These are phyloP conservation scores for Jamesozyma lodderae DNA, from an alignment of 805 yeast species.

Conservation along the genomic window DNA sequence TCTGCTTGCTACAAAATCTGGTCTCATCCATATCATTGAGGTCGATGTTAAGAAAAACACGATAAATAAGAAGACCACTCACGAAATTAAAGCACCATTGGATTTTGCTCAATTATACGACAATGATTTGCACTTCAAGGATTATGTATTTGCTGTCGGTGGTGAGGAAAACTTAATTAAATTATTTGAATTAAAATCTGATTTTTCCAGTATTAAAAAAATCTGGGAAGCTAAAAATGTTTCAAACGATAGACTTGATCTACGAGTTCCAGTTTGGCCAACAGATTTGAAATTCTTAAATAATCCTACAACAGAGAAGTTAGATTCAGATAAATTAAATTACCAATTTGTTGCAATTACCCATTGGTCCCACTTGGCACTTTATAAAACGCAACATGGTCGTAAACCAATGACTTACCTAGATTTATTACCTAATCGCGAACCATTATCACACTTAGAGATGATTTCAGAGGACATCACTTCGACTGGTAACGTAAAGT, in stretches of 20 bases:
- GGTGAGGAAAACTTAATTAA: slow-evolving; percentile 62
- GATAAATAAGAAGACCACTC: slow-evolving; percentile 10
- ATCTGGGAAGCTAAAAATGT: slow-evolving; percentile 75
- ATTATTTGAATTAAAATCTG: slow-evolving; percentile 19
- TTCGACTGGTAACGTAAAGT: slow-evolving; percentile 16
- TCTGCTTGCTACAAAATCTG: slow-evolving; percentile 31
- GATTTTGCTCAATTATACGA: slow-evolving; percentile 38
- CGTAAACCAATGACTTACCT: slow-evolving; percentile 49
- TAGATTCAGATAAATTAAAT: slow-evolving; percentile 25
- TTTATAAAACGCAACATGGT: slow-evolving; percentile 60
- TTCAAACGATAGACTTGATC: slow-evolving; percentile 65
- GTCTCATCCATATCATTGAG: slow-evolving; percentile 27
- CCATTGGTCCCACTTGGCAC: slow-evolving; percentile 45
- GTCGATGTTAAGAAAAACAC: slow-evolving; percentile 11
- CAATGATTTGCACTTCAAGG: slow-evolving; percentile 28
- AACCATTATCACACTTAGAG: slow-evolving; percentile 19
- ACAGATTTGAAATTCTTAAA: slow-evolving; percentile 41
- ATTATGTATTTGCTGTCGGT: slow-evolving; percentile 58
- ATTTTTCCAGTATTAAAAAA: slow-evolving; percentile 23
- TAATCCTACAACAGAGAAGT: slow-evolving; percentile 29
- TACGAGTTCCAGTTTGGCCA: slow-evolving; percentile 75
- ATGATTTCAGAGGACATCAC: slow-evolving; percentile 11
- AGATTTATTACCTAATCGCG: slow-evolving; percentile 24
- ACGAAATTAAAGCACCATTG: slow-evolving; percentile 37
- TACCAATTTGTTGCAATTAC: slow-evolving; percentile 56